These are phyloP conservation scores for Hymenoscyphus repandus DNA, from an alignment of 2,329 filamentous ascomycete genomes.

Conservation along the genomic window DNA sequence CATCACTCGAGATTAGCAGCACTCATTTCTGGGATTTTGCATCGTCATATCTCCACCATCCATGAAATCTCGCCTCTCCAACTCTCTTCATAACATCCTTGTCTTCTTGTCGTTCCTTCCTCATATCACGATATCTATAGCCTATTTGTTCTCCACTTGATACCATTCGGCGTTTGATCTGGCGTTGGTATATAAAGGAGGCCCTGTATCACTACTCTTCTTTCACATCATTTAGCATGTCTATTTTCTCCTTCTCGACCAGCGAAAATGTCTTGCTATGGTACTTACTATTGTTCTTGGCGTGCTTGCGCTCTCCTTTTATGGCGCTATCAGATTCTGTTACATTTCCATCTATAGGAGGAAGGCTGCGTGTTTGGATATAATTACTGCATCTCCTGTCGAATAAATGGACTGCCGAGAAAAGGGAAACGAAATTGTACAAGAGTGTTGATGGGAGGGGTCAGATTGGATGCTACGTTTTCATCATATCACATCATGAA, in stretches of 20 bases:
- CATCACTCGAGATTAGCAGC: conserved; percentile 1
- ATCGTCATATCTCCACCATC: background rate
- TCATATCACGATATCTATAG: background rate
- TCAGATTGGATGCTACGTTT: background rate
- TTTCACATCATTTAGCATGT: background rate
- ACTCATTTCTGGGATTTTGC: background rate
- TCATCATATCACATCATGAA: background rate
- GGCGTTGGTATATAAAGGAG: background rate
- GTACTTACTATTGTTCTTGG: background rate
- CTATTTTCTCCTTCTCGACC: background rate
- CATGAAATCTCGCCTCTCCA: background rate
- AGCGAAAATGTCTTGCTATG: background rate
- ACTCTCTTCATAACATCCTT: background rate
- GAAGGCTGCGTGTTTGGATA: background rate
- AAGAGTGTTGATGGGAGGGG: conserved; percentile 4
- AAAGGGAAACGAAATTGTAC: background rate
- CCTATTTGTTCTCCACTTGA: conserved; percentile 12
- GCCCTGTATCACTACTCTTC: conserved; percentile 25
- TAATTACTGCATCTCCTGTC: conserved; percentile 1
- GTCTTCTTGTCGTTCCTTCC: background rate
- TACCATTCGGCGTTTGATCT: conserved; percentile 23
- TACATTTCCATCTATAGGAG: background rate
- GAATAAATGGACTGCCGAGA: background rate
- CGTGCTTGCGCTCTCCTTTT: background rate
- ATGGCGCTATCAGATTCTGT: background rate